Evolutionary conservation across 108 stramenopile genomes (phyloP).

Genomic region (Skeletonema potamos): DNA sequence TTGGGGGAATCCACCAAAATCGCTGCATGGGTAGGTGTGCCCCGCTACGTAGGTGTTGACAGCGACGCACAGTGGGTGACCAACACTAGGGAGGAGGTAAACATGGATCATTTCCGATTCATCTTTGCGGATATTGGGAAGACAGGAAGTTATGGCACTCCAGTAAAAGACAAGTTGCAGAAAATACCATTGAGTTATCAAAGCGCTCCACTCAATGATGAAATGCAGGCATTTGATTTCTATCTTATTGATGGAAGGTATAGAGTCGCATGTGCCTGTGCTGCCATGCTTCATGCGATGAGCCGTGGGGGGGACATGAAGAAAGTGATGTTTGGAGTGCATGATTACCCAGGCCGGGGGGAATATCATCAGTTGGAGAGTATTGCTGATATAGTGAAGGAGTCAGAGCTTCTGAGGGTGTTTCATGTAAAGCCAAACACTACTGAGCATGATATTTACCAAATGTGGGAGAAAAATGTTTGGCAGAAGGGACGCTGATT

Average conservation of each 20-base stretch:
- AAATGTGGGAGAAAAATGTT: slow-evolving; percentile 25
- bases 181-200: slow-evolving; percentile 42
- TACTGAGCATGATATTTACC: slow-evolving; percentile 21
- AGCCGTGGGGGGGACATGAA: slow-evolving; percentile 18
- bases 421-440: slow-evolving; percentile 18
- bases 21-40: slow-evolving; percentile 47
- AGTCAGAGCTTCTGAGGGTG: slow-evolving; percentile 11
- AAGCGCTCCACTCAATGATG: slow-evolving; percentile 30
- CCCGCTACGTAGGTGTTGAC: slow-evolving; percentile 50
- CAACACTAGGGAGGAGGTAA: slow-evolving; percentile 2
- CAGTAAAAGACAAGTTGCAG: slow-evolving; percentile 7
- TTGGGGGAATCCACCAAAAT: slow-evolving; percentile 55
- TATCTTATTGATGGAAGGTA: slow-evolving; percentile 60
- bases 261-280: slow-evolving; percentile 36
- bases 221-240: slow-evolving; percentile 49
- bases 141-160: slow-evolving; percentile 36
- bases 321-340: slow-evolving; percentile 22
- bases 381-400: slow-evolving; percentile 12
- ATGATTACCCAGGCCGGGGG: slow-evolving; percentile 21
- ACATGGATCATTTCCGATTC: slow-evolving; percentile 47
- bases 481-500: no score
- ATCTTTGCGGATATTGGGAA: slow-evolving; percentile 50
- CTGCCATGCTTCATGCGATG: slow-evolving; percentile 42
- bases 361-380: neutral
- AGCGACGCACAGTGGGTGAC: slow-evolving; percentile 52